phyloP scores from a whole-genome alignment of 2,329 filamentous ascomycete species.

The Huntiella moniliformis region DNA sequence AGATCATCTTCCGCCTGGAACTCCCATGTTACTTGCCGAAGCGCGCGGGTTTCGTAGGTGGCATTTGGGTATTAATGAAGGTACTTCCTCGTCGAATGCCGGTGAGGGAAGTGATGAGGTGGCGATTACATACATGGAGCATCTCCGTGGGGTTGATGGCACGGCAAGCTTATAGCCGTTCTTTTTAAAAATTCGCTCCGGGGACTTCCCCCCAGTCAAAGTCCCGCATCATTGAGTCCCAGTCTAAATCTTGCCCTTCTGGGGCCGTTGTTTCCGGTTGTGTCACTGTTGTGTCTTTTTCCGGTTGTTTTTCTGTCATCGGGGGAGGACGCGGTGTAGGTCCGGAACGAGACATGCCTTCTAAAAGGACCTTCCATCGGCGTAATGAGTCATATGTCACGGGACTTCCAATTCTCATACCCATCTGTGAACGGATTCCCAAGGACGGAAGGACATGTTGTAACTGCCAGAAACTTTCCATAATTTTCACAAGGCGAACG shows the following conservation, averaged over 20 bases:
- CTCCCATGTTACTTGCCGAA: slow-evolving; percentile 12
- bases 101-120: slow-evolving; percentile 1
- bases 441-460: slow-evolving; percentile 21
- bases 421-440: slow-evolving; percentile 24
- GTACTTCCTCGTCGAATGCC: not conserved
- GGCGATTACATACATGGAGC: not conserved
- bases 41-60: slow-evolving; percentile 11
- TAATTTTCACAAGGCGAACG: slow-evolving; percentile 24
- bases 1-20: slow-evolving; percentile 12
- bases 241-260: slow-evolving; percentile 29
- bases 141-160: not conserved
- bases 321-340: no score
- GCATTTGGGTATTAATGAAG: not conserved
- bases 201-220: slow-evolving; percentile 23
- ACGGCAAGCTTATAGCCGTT: not conserved
- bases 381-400: slow-evolving; percentile 31
- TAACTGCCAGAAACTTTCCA: slow-evolving; percentile 30
- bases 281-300: not conserved
- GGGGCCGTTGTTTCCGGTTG: slow-evolving; percentile 9
- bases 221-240: slow-evolving; percentile 31
- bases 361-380: slow-evolving; percentile 26
- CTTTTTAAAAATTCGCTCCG: slow-evolving; percentile 7
- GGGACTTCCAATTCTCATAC: slow-evolving; percentile 29
- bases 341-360: slow-evolving; percentile 14
- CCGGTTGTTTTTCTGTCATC: slow-evolving; percentile 17